Percentiles rank a stretch among this genome's conserved stretches.
phyloP scores from a whole-genome alignment of 805 yeast species.

The Ogataea corticis region DNA sequence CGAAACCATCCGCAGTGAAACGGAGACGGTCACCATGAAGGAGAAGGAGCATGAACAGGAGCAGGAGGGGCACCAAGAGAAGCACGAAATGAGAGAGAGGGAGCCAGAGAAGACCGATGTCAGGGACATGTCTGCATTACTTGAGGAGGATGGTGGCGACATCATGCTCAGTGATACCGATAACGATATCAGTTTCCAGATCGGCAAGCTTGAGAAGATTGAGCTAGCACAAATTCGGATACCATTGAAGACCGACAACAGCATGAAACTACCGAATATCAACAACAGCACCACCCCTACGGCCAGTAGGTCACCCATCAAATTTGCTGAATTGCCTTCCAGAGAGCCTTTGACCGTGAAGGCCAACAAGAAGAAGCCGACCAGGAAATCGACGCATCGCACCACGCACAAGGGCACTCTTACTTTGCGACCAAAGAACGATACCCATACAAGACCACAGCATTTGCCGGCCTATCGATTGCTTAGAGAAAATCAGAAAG shows the following conservation, averaged over 20 bases:
- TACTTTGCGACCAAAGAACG: neutral
- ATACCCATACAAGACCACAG: neutral
- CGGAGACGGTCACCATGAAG: too few relatives aligned
- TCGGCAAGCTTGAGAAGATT: conserved; percentile 32
- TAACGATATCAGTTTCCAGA: conserved; percentile 26
- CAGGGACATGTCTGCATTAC: conserved; percentile 6
- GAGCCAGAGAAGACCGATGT: conserved; percentile 2
- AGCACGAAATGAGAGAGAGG: too few relatives aligned
- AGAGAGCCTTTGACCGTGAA: conserved; percentile 34
- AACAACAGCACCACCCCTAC: conserved; percentile 25
- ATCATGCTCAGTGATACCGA: conserved; percentile 25
- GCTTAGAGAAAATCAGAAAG: conserved; percentile 2
- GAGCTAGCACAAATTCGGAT: conserved; percentile 29
- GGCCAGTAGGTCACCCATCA: conserved; percentile 30
- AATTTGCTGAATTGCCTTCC: conserved; percentile 35
- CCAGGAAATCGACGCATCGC: conserved; percentile 20
- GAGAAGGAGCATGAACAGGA: too few relatives aligned
- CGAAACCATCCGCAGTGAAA: too few relatives aligned
- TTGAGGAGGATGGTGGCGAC: conserved; percentile 21
- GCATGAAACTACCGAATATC: conserved; percentile 15
- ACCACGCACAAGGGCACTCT: neutral
- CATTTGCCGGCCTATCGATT: neutral
- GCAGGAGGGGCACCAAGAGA: too few relatives aligned
- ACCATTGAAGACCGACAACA: conserved; percentile 22
- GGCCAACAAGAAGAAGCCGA: conserved; percentile 28